Base-by-base conservation (phyloP, 129 eudicot genomes). In the Pulicaria dysenterica region DNA sequence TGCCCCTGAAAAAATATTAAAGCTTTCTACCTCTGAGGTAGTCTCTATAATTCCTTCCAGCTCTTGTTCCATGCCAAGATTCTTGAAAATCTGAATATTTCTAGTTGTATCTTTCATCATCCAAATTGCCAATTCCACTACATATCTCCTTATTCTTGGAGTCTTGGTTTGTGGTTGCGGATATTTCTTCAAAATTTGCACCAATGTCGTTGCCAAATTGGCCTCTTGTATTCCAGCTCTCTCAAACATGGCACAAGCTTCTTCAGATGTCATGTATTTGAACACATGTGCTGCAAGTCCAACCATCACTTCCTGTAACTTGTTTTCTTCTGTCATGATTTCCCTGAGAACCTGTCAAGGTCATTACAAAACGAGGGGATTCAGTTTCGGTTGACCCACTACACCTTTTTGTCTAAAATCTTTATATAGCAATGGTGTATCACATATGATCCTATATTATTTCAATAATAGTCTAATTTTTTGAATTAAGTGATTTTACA, bases 1-100 rank as follows among this genome's bases (percentile, higher is more conserved):
- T 3, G 96, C 85, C 36, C 99, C 99, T 0, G 99, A 94, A 83
- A 94, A 94, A 15, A 86, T 80, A 46, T 81, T 90, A 76, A 90
- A 94, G 71, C 89, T 94, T 75, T 94, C 99, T 0, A 94, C 70
- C 85, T 94, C 97, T 1, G 97, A 86, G 43, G 94, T 90, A 2
- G 94, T 86, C 70, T 94, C 99, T 63, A 50, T 71, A 34, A 94
- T 77, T 16, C 75, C 81, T 77, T 90, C 91, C 34, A 94, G 85
- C 76, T 94, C 93, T 61, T 59, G 59, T 72, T 63, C 57, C 81
- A 94, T 59, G 34, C 88, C 91, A 40, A 90, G 69, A 54, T 76
- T 66, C 74, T 65, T 80, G 68, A 94, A 90, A 16, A 49, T 76
- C 15, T 46, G 31, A 14, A 88, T 51, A 64, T 86, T 86, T 48